Evolutionary conservation across 768 basidiomycete genomes (phyloP).

Genomic region (Kwoniella bestiolae): DNA sequence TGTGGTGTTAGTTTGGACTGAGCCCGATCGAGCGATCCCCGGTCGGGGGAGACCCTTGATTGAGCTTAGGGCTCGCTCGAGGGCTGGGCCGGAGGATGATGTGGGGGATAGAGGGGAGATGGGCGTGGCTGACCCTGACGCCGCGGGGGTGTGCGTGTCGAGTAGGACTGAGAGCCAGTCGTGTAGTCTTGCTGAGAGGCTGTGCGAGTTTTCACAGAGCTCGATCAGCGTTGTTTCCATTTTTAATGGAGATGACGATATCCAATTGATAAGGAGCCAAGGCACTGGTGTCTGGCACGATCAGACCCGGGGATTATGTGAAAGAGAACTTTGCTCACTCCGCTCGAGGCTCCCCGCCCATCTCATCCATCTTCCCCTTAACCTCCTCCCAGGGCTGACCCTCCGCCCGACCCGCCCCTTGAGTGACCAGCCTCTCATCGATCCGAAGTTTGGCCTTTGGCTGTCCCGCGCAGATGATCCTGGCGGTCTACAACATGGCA

Average conservation of each 20-base stretch:
- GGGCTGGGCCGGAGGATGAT: background rate
- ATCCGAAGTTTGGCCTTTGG: slow-evolving; percentile 21
- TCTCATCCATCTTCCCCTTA: background rate
- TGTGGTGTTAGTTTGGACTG: background rate
- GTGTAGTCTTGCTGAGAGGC: slow-evolving; percentile 29
- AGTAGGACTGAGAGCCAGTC: slow-evolving; percentile 26
- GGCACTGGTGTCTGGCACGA: no score
- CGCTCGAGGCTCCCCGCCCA: slow-evolving; percentile 19
- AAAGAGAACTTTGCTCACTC: slow-evolving; percentile 10
- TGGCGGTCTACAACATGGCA: slow-evolving; percentile 26
- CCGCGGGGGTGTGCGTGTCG: slow-evolving; percentile 23
- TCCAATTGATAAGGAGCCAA: no score
- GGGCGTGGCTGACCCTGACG: slow-evolving; percentile 29
- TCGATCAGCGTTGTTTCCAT: no score
- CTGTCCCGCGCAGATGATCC: slow-evolving; percentile 22
- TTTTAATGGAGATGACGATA: no score
- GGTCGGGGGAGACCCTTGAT: slow-evolving; percentile 15
- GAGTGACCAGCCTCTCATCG: slow-evolving; percentile 26
- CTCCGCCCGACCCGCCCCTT: slow-evolving; percentile 12
- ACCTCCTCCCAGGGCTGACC: slow-evolving; percentile 25
- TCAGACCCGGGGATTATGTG: background rate
- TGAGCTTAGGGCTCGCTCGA: slow-evolving; percentile 7
- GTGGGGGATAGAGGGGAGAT: slow-evolving; percentile 19
- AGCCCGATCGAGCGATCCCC: slow-evolving; percentile 5
- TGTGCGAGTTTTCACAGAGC: no score